Evolutionary conservation across 1,139 yeast genomes (phyloP), one percentile per base, ranked within the genome.

Genomic region (Blastobotrys arbuscula): DNA sequence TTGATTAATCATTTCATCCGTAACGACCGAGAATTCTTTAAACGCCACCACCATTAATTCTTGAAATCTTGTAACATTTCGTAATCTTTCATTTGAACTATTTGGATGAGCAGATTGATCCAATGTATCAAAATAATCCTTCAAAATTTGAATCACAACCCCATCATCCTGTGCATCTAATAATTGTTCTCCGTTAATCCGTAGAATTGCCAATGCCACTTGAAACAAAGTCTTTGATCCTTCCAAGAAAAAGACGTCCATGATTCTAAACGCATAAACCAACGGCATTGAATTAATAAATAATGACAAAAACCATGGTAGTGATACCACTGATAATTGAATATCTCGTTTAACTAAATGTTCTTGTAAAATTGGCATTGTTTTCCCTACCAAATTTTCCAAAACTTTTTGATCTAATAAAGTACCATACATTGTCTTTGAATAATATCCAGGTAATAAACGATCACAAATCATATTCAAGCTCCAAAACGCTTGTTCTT

Each of bases 401-500:
- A 92, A 86, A 0, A 94, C 98, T 57, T 82, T 79, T 67, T 94
- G 99, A 63, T 94, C 99, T 37, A 94, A 71, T 35, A 94, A 71
- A 0, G 97, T 92, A 21, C 99, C 99, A 61, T 90, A 92, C 99
- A 94, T 94, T 1, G 97, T 92, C 60, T 84, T 88, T 2, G 97
- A 90, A 63, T 94, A 94, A 65, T 94, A 94, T 0, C 98, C 98
- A 0, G 98, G 97, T 2, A 90, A 85, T 52, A 86, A 77, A 40
- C 81, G 75, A 53, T 89, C 96, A 69, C 97, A 89, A 3, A 94
- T 68, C n/a, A 79, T 77, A 51, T 82, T 79, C 51, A 94, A 72
- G 51, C 94, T 79, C 97, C 97, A 94, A 63, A 89, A 94, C 0
- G 97, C 97, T 66, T 94, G 98, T 56, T 92, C 98, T 65, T 94